These are phyloP conservation scores for Yarrowia divulgata DNA, from an alignment of 805 yeast genomes.

Conservation along the genomic window DNA sequence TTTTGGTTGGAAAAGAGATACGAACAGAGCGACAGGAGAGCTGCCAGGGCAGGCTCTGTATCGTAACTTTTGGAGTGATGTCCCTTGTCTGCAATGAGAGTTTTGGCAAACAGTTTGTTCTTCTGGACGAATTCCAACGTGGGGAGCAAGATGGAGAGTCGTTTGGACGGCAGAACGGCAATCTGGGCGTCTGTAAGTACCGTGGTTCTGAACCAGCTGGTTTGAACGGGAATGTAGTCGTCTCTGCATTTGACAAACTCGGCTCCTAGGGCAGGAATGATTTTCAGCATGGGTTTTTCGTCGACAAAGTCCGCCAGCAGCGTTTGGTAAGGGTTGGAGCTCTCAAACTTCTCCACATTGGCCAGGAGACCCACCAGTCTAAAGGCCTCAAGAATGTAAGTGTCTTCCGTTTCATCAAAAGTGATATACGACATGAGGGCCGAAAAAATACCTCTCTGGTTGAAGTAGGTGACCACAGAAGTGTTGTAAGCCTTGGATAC, in stretches of 20 bases:
- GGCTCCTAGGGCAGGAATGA: slow-evolving; percentile 42
- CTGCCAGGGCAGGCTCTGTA: slow-evolving; percentile 46
- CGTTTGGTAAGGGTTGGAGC: slow-evolving; percentile 51
- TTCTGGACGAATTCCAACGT: slow-evolving; percentile 51
- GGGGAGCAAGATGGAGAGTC: slow-evolving; percentile 15
- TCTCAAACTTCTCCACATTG: slow-evolving; percentile 51
- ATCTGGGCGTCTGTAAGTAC: slow-evolving; percentile 19
- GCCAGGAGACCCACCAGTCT: slow-evolving; percentile 52
- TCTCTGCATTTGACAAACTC: slow-evolving; percentile 4
- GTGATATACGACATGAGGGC: slow-evolving; percentile 50
- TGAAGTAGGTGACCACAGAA: slow-evolving; percentile 48
- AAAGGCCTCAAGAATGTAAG: slow-evolving; percentile 50
- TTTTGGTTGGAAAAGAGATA: slow-evolving; percentile 48
- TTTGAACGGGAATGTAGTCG: slow-evolving; percentile 1
- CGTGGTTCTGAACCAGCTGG: slow-evolving; percentile 6
- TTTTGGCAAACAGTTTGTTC: slow-evolving; percentile 50
- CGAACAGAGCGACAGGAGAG: slow-evolving; percentile 48
- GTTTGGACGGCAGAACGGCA: slow-evolving; percentile 13
- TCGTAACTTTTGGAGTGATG: slow-evolving; percentile 33
- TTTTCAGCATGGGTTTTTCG: slow-evolving; percentile 49
- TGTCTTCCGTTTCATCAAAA: slow-evolving; percentile 43
- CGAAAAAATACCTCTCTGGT: slow-evolving; percentile 51
- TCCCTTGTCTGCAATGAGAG: slow-evolving; percentile 44
- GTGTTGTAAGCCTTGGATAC: slow-evolving; percentile 51
- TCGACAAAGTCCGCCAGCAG: slow-evolving; percentile 53